Base-by-base conservation (phyloP, 2,329 filamentous ascomycete genomes). In the Venturia pyrina region DNA sequence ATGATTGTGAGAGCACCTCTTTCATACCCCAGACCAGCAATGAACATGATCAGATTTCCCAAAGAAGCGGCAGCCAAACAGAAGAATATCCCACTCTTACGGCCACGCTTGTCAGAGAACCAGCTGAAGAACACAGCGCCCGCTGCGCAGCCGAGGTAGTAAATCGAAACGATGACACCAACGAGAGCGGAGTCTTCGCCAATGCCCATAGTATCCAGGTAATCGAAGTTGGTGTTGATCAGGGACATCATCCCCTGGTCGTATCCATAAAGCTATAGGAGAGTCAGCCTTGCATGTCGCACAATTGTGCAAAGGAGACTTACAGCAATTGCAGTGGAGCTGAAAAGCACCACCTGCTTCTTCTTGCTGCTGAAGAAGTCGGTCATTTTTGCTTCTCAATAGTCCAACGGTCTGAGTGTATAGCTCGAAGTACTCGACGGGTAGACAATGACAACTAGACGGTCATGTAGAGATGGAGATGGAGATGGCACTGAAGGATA, bases 41-140 rank as follows among this genome's bases (percentile, higher is more conserved):
- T 69, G 71, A 87, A 86, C 83, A 86, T 87, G 66, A 87, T 77
- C 5, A 86, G 69, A 68, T 86, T 86, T 0, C 85, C 85, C 2
- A 86, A 67, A 17, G 80, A 77, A 1, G 82, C 82, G 0, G 78
- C 81, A 0, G 80, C 79, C 10, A 87, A 76, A 69, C 82, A 86
- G 11, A 76, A 75, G 68, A 85, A 84, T 53, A 87, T 83, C 21
- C 79, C 79, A 43, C 78, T 78, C 71, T 84, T 86, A 13, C 84
- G 78, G 8, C 84, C 84, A 62, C 77, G 76, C 57, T 72, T 75
- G 69, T 87, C 84, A 6, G 83, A 82, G 28, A 82, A 74, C 70
- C 76, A 79, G n/a, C 81, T 84, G 68, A 85, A 84, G 24, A 85
- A 68, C 0, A 86, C 80, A 1, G 84, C 82, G 17, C 85, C 84